Conservation (phyloP, 2,329 filamentous ascomycete species). For the Pseudopyrenochaeta lycopersici region DNA sequence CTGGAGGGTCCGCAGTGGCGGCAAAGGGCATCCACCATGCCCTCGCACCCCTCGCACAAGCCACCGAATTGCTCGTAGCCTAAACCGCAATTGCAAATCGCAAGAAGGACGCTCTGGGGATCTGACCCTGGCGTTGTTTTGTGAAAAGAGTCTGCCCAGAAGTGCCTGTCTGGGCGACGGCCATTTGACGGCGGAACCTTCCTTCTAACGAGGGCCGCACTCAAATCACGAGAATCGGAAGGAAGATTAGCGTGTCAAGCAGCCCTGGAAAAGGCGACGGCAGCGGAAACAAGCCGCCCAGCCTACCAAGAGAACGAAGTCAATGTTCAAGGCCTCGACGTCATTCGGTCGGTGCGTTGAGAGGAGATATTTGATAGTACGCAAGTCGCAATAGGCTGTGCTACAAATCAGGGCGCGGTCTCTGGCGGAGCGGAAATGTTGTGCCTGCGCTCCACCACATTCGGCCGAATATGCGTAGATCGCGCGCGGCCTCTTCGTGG, state of each 20-base stretch:
- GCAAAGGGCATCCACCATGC: background rate
- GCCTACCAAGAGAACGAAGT: too few relatives aligned
- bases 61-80: background rate
- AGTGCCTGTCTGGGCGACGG: too few relatives aligned
- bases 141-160: too few relatives aligned
- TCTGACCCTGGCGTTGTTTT: background rate
- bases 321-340: background rate
- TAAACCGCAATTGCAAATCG: background rate
- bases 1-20: background rate
- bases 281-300: too few relatives aligned
- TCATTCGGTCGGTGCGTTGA: background rate
- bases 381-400: background rate
- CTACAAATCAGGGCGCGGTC: background rate
- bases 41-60: conserved; percentile 2
- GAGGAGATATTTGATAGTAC: background rate
- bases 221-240: too few relatives aligned
- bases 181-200: too few relatives aligned
- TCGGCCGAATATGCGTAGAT: background rate
- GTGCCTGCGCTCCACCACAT: background rate
- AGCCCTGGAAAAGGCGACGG: too few relatives aligned
- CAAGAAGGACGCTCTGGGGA: background rate
- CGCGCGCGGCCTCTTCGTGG: background rate
- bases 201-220: too few relatives aligned
- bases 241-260: too few relatives aligned
- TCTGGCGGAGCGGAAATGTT: background rate